Evolutionary conservation across 495 filamentous ascomycete species (phyloP).

Genomic region (Amphirosellinia nigrospora): DNA sequence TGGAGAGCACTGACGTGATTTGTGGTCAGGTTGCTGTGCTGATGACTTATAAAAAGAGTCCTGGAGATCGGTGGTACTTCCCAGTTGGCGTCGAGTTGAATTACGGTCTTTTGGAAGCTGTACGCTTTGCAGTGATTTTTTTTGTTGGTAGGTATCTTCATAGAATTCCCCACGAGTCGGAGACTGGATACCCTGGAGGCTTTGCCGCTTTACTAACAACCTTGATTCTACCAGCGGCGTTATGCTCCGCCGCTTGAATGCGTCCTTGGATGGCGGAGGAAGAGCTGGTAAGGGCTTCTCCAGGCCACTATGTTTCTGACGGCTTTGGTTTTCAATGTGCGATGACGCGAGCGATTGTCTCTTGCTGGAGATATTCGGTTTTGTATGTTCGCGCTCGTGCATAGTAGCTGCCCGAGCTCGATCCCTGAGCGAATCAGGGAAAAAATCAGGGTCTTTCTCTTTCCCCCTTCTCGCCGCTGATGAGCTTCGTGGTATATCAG

Average conservation of each 20-base stretch:
- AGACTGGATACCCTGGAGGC: conserved; percentile 38
- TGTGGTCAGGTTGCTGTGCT: conserved; percentile 23
- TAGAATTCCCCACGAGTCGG: conserved; percentile 11
- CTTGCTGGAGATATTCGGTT: conserved; percentile 20
- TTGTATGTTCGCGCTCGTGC: not conserved
- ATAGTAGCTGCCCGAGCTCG: conserved; percentile 25
- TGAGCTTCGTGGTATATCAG: conserved; percentile 22
- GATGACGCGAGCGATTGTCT: conserved; percentile 6
- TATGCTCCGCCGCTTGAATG: conserved; percentile 27
- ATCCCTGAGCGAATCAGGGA: conserved; percentile 34
- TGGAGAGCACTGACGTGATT: conserved; percentile 30
- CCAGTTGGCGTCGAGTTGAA: conserved; percentile 23
- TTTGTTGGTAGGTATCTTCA: conserved; percentile 22
- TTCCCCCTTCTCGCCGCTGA: conserved; percentile 17
- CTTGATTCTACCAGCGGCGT: conserved; percentile 25
- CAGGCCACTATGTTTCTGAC: conserved; percentile 19
- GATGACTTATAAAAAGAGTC: conserved; percentile 28
- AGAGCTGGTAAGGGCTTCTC: conserved; percentile 22
- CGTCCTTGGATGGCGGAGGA: conserved; percentile 12
- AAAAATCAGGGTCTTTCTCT: conserved; percentile 12
- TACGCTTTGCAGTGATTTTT: conserved; percentile 21
- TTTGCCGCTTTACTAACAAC: conserved; percentile 37
- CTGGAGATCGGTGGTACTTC: conserved; percentile 28
- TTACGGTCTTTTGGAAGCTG: conserved; percentile 19
- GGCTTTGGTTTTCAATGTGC: conserved; percentile 19